Evolutionary conservation across 805 yeast species (phyloP).

Genomic region (Suhomyces canberraensis): DNA sequence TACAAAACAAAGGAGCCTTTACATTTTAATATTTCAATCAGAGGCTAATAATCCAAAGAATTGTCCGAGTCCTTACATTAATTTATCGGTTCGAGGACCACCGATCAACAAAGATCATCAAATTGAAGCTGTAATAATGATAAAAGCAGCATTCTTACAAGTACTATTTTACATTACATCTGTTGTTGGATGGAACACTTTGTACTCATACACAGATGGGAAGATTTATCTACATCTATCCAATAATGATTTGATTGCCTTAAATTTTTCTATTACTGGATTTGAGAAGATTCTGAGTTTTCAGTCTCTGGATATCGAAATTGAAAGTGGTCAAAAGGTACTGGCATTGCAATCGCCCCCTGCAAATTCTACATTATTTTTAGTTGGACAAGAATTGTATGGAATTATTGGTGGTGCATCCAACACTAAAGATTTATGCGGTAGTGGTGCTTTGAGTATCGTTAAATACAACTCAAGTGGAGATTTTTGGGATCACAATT

Average conservation of each 20-base stretch:
- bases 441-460: conserved; percentile 24
- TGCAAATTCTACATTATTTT: conserved; percentile 27
- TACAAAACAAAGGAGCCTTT: too few relatives aligned
- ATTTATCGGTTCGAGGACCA: too few relatives aligned
- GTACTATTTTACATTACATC: too few relatives aligned
- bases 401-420: conserved; percentile 19
- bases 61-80: too few relatives aligned
- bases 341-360: conserved; percentile 30
- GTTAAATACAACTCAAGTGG: conserved; percentile 15
- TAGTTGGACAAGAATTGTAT: conserved; percentile 26
- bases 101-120: too few relatives aligned
- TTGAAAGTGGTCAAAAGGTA: conserved; percentile 21
- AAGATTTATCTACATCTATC: conserved; percentile 32
- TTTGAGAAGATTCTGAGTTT: conserved; percentile 10
- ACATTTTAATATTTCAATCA: too few relatives aligned
- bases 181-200: conserved; percentile 26
- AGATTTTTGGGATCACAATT: conserved; percentile 20
- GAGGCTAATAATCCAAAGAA: too few relatives aligned
- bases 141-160: too few relatives aligned
- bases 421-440: conserved; percentile 19
- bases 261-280: conserved; percentile 36
- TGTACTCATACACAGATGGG: conserved; percentile 33
- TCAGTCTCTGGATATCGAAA: conserved; percentile 3
- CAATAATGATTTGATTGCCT: conserved; percentile 33
- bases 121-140: too few relatives aligned